Base-by-base conservation (phyloP, 108 stramenopile genomes). In the Aurantiochytrium sp. region DNA sequence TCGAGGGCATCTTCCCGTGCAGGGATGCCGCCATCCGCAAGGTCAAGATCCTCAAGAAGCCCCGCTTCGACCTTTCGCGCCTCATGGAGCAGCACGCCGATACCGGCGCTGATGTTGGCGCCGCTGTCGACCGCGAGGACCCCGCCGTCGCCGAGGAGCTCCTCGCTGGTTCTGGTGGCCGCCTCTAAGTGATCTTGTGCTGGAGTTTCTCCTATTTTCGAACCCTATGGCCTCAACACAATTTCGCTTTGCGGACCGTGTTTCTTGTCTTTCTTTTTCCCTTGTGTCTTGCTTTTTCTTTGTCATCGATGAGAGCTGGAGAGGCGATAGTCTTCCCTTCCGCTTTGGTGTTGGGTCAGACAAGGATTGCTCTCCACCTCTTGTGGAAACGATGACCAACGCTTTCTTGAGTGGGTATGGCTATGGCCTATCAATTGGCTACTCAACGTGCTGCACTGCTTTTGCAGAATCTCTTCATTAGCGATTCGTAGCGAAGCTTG, bases 31-130 rank as follows among this genome's bases (percentile, higher is more conserved):
- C 93, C 97, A 96, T 99, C 95, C 97, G 98, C 89, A 99, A 99
- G 97, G 98, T 98, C 45, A 99, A 99, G 98, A 98, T 98, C 47
- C 94, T 99, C 72, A 99, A 99, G 97, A 98, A 98, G 96, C 99
- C 99, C 69, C 99, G 99, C 95, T 99, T 99, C 91, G 99, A 99
- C 96, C 96, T 99, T 29, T 95, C 95, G 64, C 97, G 97, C 88
- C 95, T 99, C 73, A 99, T 99, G 99, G 99, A 99, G 92, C 97
- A 98, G 96, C 99, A 99, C 93, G 96, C 91, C 72, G 97, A 96
- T 51, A 83, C 58, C n/a, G 88, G 28, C 88, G 90, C 89, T 45
- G 94, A 93, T 47, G 94, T 93, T 88, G 95, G 96, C 72, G 98
- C 96, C 60, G 93, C 93, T 55, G 93, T 95, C 69, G 96, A 96